Percentiles rank a stretch among this genome's conserved stretches.
Conservation (phyloP, 225 moss, liverwort and hornwort genomes). For the Neckera pumila region DNA sequence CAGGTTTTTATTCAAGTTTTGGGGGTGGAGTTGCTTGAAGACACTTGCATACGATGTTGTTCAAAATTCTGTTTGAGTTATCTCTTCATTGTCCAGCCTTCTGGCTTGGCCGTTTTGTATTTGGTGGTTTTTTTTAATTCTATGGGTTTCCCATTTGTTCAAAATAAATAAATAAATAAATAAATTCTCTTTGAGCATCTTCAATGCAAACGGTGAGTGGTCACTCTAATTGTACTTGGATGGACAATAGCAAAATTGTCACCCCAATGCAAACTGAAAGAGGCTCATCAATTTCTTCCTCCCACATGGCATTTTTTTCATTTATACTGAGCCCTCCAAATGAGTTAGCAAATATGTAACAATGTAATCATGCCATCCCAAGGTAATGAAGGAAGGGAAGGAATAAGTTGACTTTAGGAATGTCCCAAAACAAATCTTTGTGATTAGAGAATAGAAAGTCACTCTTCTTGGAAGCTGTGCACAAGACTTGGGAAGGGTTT, state of each 20-base stretch:
- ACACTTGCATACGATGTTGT: neutral
- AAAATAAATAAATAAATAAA: no score
- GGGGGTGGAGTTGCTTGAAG: neutral
- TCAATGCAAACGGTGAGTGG: neutral
- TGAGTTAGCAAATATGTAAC: neutral
- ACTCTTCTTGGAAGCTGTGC: neutral
- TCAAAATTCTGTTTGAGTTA: neutral
- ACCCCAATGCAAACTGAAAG: neutral
- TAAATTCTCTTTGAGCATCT: no score
- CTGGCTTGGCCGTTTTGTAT: no score
- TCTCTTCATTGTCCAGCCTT: no score
- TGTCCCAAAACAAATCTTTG: neutral
- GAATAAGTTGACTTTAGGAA: neutral
- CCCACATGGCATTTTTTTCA: neutral
- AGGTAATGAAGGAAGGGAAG: neutral
- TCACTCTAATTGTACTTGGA: neutral
- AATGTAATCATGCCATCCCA: neutral
- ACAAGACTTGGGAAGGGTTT: fast-evolving
- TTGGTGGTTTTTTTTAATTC: no score
- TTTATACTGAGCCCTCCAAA: neutral
- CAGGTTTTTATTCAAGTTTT: neutral
- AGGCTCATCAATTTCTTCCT: neutral
- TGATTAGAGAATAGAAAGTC: neutral
- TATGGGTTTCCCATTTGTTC: no score
- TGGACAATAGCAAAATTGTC: neutral